Evolutionary conservation across 306 rosid genomes (phyloP).

Genomic region (Carpinus fangiana): DNA sequence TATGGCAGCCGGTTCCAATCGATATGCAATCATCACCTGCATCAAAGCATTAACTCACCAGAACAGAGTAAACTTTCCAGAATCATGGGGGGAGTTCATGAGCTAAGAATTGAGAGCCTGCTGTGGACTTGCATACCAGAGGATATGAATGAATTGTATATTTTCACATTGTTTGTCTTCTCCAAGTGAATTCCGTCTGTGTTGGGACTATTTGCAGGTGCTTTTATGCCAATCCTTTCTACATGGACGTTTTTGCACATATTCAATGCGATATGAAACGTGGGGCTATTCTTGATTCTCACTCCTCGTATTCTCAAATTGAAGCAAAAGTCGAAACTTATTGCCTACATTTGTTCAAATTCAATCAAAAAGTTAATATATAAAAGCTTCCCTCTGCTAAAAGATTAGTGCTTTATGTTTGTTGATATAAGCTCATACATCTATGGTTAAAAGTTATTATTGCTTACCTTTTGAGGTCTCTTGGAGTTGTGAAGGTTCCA

Average conservation of each 20-base stretch:
- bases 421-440: not conserved
- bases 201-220: conserved; percentile 47
- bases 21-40: conserved; percentile 58
- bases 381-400: no score
- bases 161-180: conserved; percentile 34
- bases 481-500: conserved; percentile 54
- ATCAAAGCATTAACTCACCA: not conserved
- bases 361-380: no score
- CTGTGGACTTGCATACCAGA: conserved; percentile 21
- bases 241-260: conserved; percentile 37
- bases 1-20: conserved; percentile 49
- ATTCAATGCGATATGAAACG: conserved; percentile 44
- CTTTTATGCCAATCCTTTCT: conserved; percentile 33
- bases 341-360: conserved; percentile 30
- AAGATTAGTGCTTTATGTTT: not conserved
- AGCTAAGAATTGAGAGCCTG: not conserved
- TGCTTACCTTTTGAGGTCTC: conserved; percentile 50
- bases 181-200: conserved; percentile 63
- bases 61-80: not conserved
- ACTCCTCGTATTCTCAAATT: conserved; percentile 40
- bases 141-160: conserved; percentile 41
- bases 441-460: not conserved
- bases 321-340: conserved; percentile 47
- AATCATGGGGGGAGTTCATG: not conserved
- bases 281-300: conserved; percentile 42